Evolutionary conservation across 2,329 filamentous ascomycete species (phyloP).

Genomic region (Aspergillus unguis): DNA sequence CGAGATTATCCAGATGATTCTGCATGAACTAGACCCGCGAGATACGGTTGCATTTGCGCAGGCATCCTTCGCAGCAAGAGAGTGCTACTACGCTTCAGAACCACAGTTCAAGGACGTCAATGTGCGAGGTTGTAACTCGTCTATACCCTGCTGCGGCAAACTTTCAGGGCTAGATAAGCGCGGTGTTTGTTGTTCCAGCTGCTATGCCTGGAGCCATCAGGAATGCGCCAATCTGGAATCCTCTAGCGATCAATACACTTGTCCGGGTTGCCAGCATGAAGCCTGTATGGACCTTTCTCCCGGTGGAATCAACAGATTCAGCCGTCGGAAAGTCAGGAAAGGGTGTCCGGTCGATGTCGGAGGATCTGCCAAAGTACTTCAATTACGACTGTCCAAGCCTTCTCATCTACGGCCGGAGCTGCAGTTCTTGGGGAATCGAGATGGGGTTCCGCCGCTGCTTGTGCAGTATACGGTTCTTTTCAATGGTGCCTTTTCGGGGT

Average conservation of each 20-base stretch:
- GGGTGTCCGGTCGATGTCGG: constrained; percentile 5
- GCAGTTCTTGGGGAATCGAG: constrained; percentile 13
- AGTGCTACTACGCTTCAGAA: constrained; percentile 23
- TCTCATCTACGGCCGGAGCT: constrained; percentile 22
- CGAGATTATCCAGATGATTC: constrained; percentile 15
- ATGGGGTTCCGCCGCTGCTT: constrained; percentile 12
- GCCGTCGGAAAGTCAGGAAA: background rate
- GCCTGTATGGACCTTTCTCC: background rate
- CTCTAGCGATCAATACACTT: background rate
- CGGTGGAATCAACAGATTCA: background rate
- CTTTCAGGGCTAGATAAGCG: constrained; percentile 11
- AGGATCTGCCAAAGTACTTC: constrained; percentile 13
- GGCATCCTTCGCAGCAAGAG: constrained; percentile 19
- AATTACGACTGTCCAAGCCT: constrained; percentile 15
- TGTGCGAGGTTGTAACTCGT: constrained; percentile 15
- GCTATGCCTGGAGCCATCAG: constrained; percentile 1
- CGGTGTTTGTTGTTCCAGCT: constrained; percentile 19
- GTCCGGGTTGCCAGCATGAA: background rate
- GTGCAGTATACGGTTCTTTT: constrained; percentile 19
- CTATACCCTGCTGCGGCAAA: constrained; percentile 25
- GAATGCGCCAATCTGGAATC: background rate
- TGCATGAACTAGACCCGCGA: constrained; percentile 16
- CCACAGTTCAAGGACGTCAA: constrained; percentile 18
- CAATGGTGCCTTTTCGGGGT: constrained; percentile 15
- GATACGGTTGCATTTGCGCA: constrained; percentile 23